phyloP scores from a whole-genome alignment of 768 basidiomycete genomes.

The Nevesoporus exiguus region DNA sequence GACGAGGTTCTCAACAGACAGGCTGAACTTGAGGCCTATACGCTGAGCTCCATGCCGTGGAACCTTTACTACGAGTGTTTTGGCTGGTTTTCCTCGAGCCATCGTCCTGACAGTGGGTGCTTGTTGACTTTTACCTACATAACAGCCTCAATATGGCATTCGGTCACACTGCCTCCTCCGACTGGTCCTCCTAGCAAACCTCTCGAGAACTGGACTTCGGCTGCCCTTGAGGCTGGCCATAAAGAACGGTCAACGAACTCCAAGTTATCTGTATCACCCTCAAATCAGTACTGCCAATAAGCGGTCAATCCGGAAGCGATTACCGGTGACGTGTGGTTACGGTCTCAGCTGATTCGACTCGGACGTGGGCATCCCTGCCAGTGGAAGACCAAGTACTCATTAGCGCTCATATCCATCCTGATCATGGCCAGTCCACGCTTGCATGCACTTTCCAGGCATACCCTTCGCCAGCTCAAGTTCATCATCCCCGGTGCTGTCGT shows the following conservation, averaged over 20 bases:
- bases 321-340: slow-evolving; percentile 6
- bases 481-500: slow-evolving; percentile 64
- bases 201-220: neutral
- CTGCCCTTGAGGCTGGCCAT: no score
- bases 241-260: no score
- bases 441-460: slow-evolving; percentile 42
- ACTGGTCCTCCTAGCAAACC: neutral
- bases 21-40: slow-evolving; percentile 58
- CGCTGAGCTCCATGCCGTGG: slow-evolving; percentile 75
- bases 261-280: neutral
- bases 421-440: slow-evolving; percentile 20
- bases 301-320: slow-evolving; percentile 1
- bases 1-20: slow-evolving; percentile 56
- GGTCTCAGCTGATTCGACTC: slow-evolving; percentile 10
- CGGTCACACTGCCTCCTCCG: neutral
- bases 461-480: slow-evolving; percentile 68
- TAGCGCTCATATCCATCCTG: neutral
- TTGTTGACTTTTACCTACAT: neutral
- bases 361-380: neutral
- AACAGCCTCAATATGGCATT: slow-evolving; percentile 14
- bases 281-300: neutral
- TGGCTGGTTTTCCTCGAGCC: slow-evolving; percentile 46
- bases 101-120: slow-evolving; percentile 7
- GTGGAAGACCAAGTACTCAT: neutral
- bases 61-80: slow-evolving; percentile 59